phyloP scores from a whole-genome alignment of 306 rosid species.

The Acacia melanoxylon region DNA sequence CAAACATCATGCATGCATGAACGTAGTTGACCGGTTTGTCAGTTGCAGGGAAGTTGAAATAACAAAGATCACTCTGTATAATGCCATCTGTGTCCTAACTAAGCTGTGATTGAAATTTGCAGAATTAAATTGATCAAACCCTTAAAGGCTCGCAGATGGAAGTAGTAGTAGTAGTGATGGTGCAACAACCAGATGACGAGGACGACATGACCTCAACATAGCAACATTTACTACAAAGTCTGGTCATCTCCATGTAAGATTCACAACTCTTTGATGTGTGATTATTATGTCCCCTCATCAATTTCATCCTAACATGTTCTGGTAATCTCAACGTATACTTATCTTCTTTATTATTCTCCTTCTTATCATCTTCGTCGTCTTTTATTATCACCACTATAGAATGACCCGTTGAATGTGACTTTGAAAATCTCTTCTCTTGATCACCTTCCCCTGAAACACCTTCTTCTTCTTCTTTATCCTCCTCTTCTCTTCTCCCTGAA shows the following conservation, averaged over 20 bases:
- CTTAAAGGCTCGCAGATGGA: background rate
- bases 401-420: conserved; percentile 80
- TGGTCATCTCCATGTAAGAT: conserved; percentile 42
- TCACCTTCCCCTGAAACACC: no score
- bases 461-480: background rate
- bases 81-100: background rate
- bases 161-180: background rate
- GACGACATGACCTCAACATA: conserved; percentile 28
- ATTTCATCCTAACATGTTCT: conserved; percentile 32
- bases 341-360: conserved; percentile 2
- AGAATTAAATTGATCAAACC: background rate
- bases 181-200: no score
- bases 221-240: conserved; percentile 38
- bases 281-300: conserved; percentile 44
- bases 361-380: background rate
- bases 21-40: background rate
- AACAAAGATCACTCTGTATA: background rate
- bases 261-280: conserved; percentile 45
- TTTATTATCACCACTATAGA: conserved; percentile 50
- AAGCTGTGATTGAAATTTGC: background rate
- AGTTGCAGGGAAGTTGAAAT: background rate
- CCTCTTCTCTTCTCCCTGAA: background rate
- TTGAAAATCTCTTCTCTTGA: conserved; percentile 28
- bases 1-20: no score
- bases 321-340: conserved; percentile 59